Conservation (phyloP, 2,329 filamentous ascomycete species). For the Coleophoma eucalyptorum region DNA sequence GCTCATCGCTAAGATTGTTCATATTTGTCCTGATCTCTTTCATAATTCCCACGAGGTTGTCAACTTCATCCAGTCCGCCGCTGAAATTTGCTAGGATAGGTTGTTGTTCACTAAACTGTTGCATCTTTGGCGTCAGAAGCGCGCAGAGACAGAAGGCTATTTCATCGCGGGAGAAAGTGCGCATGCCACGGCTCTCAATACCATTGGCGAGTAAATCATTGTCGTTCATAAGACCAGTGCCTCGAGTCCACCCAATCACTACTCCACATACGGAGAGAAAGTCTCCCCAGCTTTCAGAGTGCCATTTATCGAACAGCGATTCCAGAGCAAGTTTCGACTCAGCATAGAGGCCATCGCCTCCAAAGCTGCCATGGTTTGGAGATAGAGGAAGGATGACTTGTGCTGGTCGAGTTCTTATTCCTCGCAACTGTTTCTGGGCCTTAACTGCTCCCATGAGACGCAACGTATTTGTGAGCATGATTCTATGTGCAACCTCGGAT, state of each 20-base stretch:
- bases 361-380: conserved; percentile 95
- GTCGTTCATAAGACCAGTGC: conserved; percentile 90
- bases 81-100: conserved; percentile 95
- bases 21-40: conserved; percentile 46
- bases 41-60: conserved; percentile 88
- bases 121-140: conserved; percentile 85
- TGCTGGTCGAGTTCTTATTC: conserved; percentile 87
- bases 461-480: conserved; percentile 95
- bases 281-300: conserved; percentile 91
- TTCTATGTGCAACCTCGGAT: conserved; percentile 92
- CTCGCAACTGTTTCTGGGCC: conserved; percentile 76
- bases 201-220: conserved; percentile 96
- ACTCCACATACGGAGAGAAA: conserved; percentile 96
- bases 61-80: conserved; percentile 91
- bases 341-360: conserved; percentile 92
- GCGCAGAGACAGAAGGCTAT: conserved; percentile 98
- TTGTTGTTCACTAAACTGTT: conserved; percentile 87
- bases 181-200: conserved; percentile 89
- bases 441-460: conserved; percentile 87
- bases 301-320: conserved; percentile 95
- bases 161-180: conserved; percentile 96
- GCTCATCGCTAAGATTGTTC: conserved; percentile 77
- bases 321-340: conserved; percentile 95
- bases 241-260: conserved; percentile 96
- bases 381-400: conserved; percentile 95